A percentile compares a stretch with the other conserved stretches of the same genome.
These are phyloP conservation scores for Theileria equi DNA, from an alignment of 169 alveolate species.

Conservation along the genomic window DNA sequence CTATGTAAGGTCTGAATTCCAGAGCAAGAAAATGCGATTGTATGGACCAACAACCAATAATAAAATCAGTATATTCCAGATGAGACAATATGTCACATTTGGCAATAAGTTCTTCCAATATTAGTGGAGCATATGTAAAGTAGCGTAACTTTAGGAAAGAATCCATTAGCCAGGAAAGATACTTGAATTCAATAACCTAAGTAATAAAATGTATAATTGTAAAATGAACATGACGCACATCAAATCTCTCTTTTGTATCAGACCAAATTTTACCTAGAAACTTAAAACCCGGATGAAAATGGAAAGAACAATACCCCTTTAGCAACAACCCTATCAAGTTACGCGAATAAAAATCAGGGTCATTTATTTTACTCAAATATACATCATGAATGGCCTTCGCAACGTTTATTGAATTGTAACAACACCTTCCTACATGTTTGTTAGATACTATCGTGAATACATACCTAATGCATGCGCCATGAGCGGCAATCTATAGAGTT, in stretches of 20 bases:
- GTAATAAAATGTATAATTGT: background rate
- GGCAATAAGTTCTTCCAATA: conserved; percentile 66
- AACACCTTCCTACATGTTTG: conserved; percentile 58
- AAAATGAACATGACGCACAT: conserved; percentile 21
- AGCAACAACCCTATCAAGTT: conserved; percentile 69
- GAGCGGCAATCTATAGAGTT: conserved; percentile 68
- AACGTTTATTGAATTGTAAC: conserved; percentile 66
- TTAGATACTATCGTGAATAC: background rate
- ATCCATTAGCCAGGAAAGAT: conserved; percentile 73
- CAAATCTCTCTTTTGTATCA: conserved; percentile 61
- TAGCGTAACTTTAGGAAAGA: conserved; percentile 65
- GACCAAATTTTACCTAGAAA: conserved; percentile 55
- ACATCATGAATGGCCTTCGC: conserved; percentile 59
- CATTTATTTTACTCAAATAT: conserved; percentile 38
- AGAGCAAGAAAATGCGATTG: conserved; percentile 66
- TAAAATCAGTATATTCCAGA: conserved; percentile 71
- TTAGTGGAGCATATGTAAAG: conserved; percentile 59
- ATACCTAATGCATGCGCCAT: conserved; percentile 68
- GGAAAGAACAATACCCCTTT: conserved; percentile 70
- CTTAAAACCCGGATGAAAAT: conserved; percentile 60
- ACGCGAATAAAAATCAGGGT: conserved; percentile 65
- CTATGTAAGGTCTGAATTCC: background rate
- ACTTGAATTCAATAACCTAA: conserved; percentile 68
- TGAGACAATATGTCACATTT: conserved; percentile 64
- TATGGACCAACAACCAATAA: conserved; percentile 66